phyloP scores from a whole-genome alignment of 805 yeast genomes.

The Candida tibetensis region DNA sequence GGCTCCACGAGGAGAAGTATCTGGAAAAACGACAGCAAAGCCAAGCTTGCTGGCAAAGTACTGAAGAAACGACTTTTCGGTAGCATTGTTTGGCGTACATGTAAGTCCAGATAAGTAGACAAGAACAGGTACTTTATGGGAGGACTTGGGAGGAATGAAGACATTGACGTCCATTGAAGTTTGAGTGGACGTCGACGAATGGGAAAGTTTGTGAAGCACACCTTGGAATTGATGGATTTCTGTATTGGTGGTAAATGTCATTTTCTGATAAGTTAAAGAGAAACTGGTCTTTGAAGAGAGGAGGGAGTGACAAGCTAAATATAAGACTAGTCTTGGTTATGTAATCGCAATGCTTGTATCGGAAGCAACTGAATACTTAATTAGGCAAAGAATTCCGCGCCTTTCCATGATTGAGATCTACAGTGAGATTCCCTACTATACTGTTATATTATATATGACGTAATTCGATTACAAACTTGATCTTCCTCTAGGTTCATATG shows the following conservation, averaged over 20 bases:
- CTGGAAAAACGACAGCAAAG: conserved; percentile 89
- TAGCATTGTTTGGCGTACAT: conserved; percentile 89
- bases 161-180: conserved; percentile 84
- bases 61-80: conserved; percentile 89
- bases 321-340: too few species aligned
- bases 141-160: conserved; percentile 60
- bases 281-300: too few species aligned
- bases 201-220: conserved; percentile 67
- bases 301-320: too few species aligned
- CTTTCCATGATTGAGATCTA: too few species aligned
- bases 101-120: conserved; percentile 85
- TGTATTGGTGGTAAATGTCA: conserved; percentile 50
- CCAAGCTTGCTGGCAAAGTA: conserved; percentile 77
- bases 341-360: too few species aligned
- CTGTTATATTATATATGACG: too few species aligned
- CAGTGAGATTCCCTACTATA: too few species aligned
- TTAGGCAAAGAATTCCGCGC: too few species aligned
- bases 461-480: conserved; percentile 17
- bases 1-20: conserved; percentile 93
- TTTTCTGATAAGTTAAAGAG: too few species aligned
- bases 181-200: conserved; percentile 60
- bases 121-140: conserved; percentile 62
- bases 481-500: conserved; percentile 45
- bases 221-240: conserved; percentile 72
- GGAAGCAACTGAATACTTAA: too few species aligned